Base-by-base conservation (phyloP, 331 rosid genomes). In the Malus hybrid region DNA sequence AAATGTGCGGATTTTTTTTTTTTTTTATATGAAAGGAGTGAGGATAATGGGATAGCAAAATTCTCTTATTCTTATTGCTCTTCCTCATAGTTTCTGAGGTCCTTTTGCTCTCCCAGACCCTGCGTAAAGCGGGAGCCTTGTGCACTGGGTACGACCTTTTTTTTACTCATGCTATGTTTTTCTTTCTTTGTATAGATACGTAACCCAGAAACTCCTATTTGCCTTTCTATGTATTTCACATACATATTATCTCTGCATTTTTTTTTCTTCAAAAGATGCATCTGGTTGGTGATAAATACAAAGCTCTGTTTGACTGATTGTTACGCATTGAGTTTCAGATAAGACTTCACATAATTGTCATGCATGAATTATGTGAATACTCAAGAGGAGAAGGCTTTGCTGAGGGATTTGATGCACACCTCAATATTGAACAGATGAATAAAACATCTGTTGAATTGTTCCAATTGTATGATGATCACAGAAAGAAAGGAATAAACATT, bases 321-420 rank as follows among this genome's bases (percentile, higher is more conserved):
- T 57, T 57, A 69, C 83, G 65, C 44, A 80, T 20, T 86, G 79
- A 71, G 48, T 85, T 80, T 80, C 96, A 95, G 99, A 92, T 95
- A 85, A 91, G 90, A 79, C 83, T 95, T 80, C 99, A 95, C 73
- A 90, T 95, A 84, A 83, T 95, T 82, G 97, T 93, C 33, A 95
- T 95, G 97, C 97, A 95, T 73, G 97, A 95, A 76, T 83, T 95
- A 78, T 95, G 99, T 65, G 99, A 95, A 84, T 89, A 90, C 88
- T 85, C 96, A 63, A 95, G 86, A 84, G 99, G 99, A 79, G 99
- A 95, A 77, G 99, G 99, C 77, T 95, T 95, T 79, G 82, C 97
- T 0, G 99, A 95, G 86, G 99, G 99, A 76, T 95, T 95, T 84
- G 99, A 95, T 74, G 97, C 99, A 75, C 99, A 95, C 86, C 97